Evolutionary conservation across 2,329 filamentous ascomycete species (phyloP).

Genomic region (Fusarium sp.): DNA sequence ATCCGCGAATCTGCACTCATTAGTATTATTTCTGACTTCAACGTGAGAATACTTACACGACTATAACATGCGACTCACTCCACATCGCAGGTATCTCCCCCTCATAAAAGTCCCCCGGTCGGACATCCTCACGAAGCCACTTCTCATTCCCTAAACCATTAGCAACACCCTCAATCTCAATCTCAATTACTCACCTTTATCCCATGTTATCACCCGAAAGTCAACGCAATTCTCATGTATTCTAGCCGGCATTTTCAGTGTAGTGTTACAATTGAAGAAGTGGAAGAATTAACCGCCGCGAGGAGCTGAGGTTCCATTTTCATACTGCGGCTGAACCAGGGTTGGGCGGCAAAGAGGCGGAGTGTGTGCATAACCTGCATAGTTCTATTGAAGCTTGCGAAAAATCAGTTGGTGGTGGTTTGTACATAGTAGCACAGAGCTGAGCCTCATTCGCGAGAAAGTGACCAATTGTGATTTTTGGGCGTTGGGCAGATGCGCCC

Average conservation of each 20-base stretch:
- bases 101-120: not conserved
- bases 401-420: not conserved
- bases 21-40: accelerated
- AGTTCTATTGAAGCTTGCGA: not conserved
- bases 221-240: not conserved
- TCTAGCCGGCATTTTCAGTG: not conserved
- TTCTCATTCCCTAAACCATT: not conserved
- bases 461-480: not conserved
- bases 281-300: not conserved
- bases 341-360: constrained; percentile 1
- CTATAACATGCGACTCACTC: constrained; percentile 18
- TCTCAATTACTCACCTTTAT: constrained; percentile 6
- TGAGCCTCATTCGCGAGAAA: not conserved
- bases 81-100: not conserved
- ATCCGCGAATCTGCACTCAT: constrained; percentile 41
- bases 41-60: not conserved
- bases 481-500: not conserved
- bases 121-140: not conserved
- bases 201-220: constrained; percentile 12
- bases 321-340: constrained; percentile 10
- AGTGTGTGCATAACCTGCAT: not conserved
- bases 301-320: not conserved
- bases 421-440: not conserved
- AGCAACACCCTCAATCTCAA: not conserved
- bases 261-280: not conserved